Evolutionary conservation across 169 alveolate species (phyloP).

Genomic region (Besnoitia besnoiti): DNA sequence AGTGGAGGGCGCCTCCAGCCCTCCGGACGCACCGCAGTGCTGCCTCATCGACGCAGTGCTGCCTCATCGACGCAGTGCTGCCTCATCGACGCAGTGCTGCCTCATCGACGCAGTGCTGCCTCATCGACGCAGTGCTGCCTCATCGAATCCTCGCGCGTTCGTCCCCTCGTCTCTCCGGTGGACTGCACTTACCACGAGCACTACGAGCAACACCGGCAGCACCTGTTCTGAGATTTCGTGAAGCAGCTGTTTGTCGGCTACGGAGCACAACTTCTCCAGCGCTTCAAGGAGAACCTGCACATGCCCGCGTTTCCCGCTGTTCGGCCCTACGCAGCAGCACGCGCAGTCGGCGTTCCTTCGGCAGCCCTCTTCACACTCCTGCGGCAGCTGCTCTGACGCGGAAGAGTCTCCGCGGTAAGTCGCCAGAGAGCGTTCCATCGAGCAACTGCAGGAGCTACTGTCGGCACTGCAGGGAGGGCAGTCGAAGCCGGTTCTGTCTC

Average conservation of each 20-base stretch:
- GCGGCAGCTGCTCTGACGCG: not conserved
- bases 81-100: too few species aligned
- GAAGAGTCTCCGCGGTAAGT: not conserved
- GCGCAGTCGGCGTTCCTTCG: not conserved
- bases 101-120: too few species aligned
- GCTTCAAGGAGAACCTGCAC: constrained; percentile 15
- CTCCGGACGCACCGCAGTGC: too few species aligned
- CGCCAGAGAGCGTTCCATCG: not conserved
- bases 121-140: not conserved
- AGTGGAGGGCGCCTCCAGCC: too few species aligned
- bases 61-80: too few species aligned
- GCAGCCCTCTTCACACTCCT: not conserved
- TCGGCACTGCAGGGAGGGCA: not conserved
- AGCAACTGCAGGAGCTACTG: not conserved
- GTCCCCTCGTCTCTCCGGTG: too few species aligned
- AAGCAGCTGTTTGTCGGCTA: not conserved
- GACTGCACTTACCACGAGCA: not conserved
- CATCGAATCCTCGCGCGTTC: too few species aligned
- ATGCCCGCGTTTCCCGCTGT: not conserved
- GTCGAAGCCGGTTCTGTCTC: not conserved
- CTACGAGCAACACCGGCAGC: not conserved
- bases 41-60: too few species aligned
- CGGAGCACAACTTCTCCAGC: not conserved
- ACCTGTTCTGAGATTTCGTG: not conserved
- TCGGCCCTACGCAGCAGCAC: not conserved